These are phyloP conservation scores for Psilocybe mexicana DNA, from an alignment of 1,284 basidiomycete species.

Conservation along the genomic window DNA sequence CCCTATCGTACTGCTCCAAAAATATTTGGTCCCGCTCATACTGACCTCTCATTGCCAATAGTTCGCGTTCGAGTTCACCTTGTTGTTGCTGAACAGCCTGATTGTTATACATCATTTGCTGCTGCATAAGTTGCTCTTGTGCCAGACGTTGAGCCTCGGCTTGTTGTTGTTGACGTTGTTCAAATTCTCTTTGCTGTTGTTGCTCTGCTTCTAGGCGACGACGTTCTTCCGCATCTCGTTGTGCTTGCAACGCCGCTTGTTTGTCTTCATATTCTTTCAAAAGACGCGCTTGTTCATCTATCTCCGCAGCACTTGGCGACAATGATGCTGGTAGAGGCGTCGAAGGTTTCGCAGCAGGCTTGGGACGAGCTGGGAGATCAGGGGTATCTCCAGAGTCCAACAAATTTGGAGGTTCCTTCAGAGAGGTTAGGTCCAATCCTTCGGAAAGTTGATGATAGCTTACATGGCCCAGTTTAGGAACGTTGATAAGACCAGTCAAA, in stretches of 20 bases:
- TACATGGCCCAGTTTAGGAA: slow-evolving; percentile 91
- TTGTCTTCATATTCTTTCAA: slow-evolving; percentile 97
- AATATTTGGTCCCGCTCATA: slow-evolving; percentile 98
- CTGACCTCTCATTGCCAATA: slow-evolving; percentile 93
- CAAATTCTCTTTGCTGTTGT: slow-evolving; percentile 88
- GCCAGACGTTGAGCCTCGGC: slow-evolving; percentile 87
- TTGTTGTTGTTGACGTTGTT: slow-evolving; percentile 86
- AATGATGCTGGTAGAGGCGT: slow-evolving; percentile 69
- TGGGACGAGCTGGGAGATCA: slow-evolving; percentile 86
- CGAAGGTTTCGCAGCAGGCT: slow-evolving; percentile 57
- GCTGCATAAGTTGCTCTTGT: slow-evolving; percentile 86
- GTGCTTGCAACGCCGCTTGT: slow-evolving; percentile 78
- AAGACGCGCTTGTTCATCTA: slow-evolving; percentile 93
- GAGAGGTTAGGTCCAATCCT: slow-evolving; percentile 4
- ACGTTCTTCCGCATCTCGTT: slow-evolving; percentile 84
- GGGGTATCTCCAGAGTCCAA: slow-evolving; percentile 81
- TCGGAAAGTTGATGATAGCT: slow-evolving; percentile 20
- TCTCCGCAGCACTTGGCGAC: slow-evolving; percentile 72
- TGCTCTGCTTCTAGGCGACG: slow-evolving; percentile 77
- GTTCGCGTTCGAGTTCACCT: slow-evolving; percentile 85
- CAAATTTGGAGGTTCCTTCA: slow-evolving; percentile 92
- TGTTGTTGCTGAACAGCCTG: slow-evolving; percentile 68
- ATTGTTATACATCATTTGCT: slow-evolving; percentile 75
- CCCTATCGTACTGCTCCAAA: slow-evolving; percentile 96
- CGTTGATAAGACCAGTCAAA: slow-evolving; percentile 92